Conservation (phyloP, 805 yeast species). For the Kuraishia cidri region DNA sequence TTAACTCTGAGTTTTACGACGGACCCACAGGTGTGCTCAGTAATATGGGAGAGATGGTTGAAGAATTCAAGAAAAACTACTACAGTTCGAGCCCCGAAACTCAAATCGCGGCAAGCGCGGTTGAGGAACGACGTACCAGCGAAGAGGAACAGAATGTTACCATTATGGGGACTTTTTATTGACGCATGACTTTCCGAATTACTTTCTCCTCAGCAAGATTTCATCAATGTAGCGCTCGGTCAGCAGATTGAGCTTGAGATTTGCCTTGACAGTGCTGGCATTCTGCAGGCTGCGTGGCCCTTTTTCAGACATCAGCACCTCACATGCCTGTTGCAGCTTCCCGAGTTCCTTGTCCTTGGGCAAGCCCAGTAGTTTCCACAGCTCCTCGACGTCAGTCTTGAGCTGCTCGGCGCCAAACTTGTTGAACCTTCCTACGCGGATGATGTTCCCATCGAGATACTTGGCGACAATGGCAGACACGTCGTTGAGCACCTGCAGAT, state of each 20-base stretch:
- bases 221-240: neutral
- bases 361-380: slow-evolving; percentile 18
- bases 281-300: too few relatives aligned
- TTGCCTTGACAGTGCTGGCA: too few relatives aligned
- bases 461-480: slow-evolving; percentile 19
- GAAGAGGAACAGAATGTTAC: too few relatives aligned
- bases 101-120: neutral
- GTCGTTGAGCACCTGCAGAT: slow-evolving; percentile 12
- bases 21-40: slow-evolving; percentile 70
- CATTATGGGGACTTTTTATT: slow-evolving; percentile 4
- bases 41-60: slow-evolving; percentile 53
- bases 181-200: neutral
- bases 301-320: slow-evolving; percentile 6
- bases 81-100: neutral
- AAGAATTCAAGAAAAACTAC: slow-evolving; percentile 24
- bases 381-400: slow-evolving; percentile 16
- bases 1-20: slow-evolving; percentile 30
- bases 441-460: slow-evolving; percentile 26
- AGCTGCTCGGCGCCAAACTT: slow-evolving; percentile 24
- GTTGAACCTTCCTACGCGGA: slow-evolving; percentile 26
- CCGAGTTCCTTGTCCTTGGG: slow-evolving; percentile 13
- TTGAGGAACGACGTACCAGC: too few relatives aligned
- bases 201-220: neutral
- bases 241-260: too few relatives aligned
- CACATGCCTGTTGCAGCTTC: slow-evolving; percentile 9